phyloP scores from a whole-genome alignment of 2,329 filamentous ascomycete genomes.

The Thelonectria discophora region DNA sequence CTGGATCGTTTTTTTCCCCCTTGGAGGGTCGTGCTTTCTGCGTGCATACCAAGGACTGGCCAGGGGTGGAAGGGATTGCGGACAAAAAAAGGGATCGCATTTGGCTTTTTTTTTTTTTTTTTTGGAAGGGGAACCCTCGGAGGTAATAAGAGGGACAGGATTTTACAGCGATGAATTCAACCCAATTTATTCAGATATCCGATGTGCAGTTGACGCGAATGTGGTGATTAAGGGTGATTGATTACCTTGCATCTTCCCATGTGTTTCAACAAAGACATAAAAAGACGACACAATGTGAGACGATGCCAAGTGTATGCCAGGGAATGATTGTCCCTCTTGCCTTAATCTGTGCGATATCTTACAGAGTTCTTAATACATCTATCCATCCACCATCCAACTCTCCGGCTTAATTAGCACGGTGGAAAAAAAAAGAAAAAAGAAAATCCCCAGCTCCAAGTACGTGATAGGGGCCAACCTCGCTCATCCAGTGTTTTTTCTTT shows the following conservation, averaged over 20 bases:
- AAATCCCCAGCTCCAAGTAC: not conserved
- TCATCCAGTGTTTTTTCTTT: not conserved
- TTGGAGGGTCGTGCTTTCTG: not conserved
- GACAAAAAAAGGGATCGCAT: too few relatives aligned
- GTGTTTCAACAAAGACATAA: not conserved
- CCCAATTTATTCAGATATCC: conserved; percentile 4
- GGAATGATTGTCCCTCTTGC: not conserved
- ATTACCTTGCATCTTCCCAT: not conserved
- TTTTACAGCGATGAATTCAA: conserved; percentile 8
- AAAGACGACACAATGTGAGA: not conserved
- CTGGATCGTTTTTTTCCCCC: too few relatives aligned
- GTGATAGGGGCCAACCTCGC: not conserved
- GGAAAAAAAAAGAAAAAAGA: conserved; percentile 1
- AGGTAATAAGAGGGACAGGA: conserved; percentile 1
- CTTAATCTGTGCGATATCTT: conserved; percentile 25
- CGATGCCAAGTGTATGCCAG: not conserved
- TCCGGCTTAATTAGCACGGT: conserved; percentile 3
- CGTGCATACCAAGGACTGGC: not conserved
- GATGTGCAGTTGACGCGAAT: not conserved
- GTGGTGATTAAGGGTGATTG: not conserved
- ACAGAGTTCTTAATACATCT: conserved; percentile 38
- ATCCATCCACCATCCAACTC: conserved; percentile 25
- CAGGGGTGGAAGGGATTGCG: not conserved
- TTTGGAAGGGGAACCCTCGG: conserved; percentile 4
- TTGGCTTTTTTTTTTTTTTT: too few relatives aligned